Base-by-base conservation (phyloP, 2,329 filamentous ascomycete genomes). In the Talaromyces pinophilus region DNA sequence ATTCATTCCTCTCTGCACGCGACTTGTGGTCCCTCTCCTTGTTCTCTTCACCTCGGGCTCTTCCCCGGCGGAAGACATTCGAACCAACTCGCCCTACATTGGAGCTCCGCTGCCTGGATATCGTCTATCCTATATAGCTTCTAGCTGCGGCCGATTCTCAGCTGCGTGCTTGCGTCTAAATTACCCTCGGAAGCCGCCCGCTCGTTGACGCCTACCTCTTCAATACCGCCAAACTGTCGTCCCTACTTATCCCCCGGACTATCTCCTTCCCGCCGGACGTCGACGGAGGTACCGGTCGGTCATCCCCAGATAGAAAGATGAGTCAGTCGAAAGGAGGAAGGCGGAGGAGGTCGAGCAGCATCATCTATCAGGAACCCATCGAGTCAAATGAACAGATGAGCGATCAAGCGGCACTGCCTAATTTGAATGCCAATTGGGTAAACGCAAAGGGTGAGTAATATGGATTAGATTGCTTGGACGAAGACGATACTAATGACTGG, bases 341-440 rank as follows among this genome's bases (percentile, higher is more conserved):
- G 80, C 88, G 94, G 86, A 90, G 95, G 84, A 90, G 95, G 82
- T 98, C 95, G 81, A 97, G 94, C 84, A 98, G 94, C 82, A 89
- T 99, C 82, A 93, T 99, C 82, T 98, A 98, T 81, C 93, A 96
- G 77, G 95, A 99, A 81, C 95, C 95, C 64, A 89, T 90, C 68
- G 95, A 99, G 85, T 96, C 94, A 65, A 88, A 97, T 76, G 95
- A 99, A 84, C 95, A 97, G 82, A 92, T 96, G 81, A 97, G 91
- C 77, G 95, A 99, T 80, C 95, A 98, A 84, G 92, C 93, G 66
- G 92, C 92, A 44, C 85, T 97, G 73, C 95, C 95, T 62, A 99
- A 99, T 76, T 82, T 97, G 76, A 99, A 99, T 81, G 93, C 95
- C 72, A 92, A 97, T 82, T 99, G 95, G 95, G 96, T 97, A 72